phyloP scores from a whole-genome alignment of 78 protist species.

The Planoprotostelium fungivorum region DNA sequence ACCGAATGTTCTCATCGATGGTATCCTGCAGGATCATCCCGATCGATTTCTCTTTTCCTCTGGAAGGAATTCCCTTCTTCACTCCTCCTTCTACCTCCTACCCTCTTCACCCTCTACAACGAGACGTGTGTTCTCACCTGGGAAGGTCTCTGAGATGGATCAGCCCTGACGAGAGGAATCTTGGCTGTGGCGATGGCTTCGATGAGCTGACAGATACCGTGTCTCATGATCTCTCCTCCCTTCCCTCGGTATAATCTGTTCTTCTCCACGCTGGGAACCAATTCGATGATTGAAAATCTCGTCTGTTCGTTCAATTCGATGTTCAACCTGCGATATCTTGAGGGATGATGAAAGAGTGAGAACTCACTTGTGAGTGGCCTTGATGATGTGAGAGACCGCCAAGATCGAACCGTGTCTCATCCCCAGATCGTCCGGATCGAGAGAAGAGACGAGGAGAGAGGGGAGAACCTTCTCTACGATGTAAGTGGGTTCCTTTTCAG shows the following conservation, averaged over 20 bases:
- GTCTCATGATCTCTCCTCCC: slow-evolving; percentile 72
- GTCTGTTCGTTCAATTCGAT: slow-evolving; percentile 1
- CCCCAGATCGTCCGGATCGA: slow-evolving; percentile 33
- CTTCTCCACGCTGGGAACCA: slow-evolving; percentile 51
- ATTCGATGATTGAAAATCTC: not conserved
- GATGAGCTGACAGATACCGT: slow-evolving; percentile 66
- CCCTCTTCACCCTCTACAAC: not conserved
- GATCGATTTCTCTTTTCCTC: not conserved
- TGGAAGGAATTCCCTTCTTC: not conserved
- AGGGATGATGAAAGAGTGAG: not conserved
- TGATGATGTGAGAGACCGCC: slow-evolving; percentile 45
- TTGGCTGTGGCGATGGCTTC: slow-evolving; percentile 40
- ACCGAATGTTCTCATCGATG: slow-evolving; percentile 42
- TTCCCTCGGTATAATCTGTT: slow-evolving; percentile 80
- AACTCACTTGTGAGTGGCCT: slow-evolving; percentile 13
- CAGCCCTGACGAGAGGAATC: slow-evolving; percentile 25
- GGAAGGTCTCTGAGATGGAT: not conserved
- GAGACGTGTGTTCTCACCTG: not conserved
- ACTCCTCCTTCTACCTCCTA: not conserved
- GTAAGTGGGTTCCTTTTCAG: slow-evolving; percentile 16
- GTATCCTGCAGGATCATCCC: slow-evolving; percentile 8
- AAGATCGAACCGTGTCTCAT: slow-evolving; percentile 67
- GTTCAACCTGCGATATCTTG: not conserved
- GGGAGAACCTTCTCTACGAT: slow-evolving; percentile 6
- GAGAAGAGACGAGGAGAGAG: slow-evolving; percentile 4